Evolutionary conservation across 345 rosid genomes (phyloP).

Genomic region (Pistacia integerrima): DNA sequence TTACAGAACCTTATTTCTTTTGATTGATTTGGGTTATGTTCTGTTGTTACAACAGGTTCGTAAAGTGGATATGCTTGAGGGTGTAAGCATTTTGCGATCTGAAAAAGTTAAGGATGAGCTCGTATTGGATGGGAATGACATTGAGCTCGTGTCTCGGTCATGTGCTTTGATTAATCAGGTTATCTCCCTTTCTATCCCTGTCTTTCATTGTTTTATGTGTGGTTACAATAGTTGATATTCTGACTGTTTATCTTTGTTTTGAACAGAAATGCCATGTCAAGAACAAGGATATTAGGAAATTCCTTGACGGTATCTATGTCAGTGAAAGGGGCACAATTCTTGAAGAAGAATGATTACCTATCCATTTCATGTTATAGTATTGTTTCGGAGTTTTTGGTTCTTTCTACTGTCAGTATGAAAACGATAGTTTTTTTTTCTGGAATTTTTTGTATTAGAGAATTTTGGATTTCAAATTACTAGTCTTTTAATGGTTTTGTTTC

Average conservation of each 20-base stretch:
- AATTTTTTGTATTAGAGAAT: neutral
- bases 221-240: neutral
- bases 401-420: neutral
- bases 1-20: neutral
- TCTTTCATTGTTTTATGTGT: neutral
- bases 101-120: slow-evolving; percentile 67
- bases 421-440: neutral
- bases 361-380: neutral
- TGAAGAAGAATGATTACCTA: slow-evolving; percentile 35
- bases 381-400: neutral
- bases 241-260: slow-evolving; percentile 6
- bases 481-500: too few species aligned
- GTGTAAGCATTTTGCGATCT: slow-evolving; percentile 51
- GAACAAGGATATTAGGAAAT: slow-evolving; percentile 49
- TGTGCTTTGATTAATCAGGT: slow-evolving; percentile 62
- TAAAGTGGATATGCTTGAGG: slow-evolving; percentile 59
- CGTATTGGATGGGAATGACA: slow-evolving; percentile 54
- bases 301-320: slow-evolving; percentile 66
- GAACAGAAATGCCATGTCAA: slow-evolving; percentile 42
- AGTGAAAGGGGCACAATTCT: slow-evolving; percentile 16
- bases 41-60: slow-evolving; percentile 37
- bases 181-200: neutral
- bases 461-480: slow-evolving; percentile 8
- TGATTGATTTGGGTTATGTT: neutral
- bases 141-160: slow-evolving; percentile 60